Evolutionary conservation across 2,329 filamentous ascomycete species (phyloP).

Genomic region (Fusarium continuum): DNA sequence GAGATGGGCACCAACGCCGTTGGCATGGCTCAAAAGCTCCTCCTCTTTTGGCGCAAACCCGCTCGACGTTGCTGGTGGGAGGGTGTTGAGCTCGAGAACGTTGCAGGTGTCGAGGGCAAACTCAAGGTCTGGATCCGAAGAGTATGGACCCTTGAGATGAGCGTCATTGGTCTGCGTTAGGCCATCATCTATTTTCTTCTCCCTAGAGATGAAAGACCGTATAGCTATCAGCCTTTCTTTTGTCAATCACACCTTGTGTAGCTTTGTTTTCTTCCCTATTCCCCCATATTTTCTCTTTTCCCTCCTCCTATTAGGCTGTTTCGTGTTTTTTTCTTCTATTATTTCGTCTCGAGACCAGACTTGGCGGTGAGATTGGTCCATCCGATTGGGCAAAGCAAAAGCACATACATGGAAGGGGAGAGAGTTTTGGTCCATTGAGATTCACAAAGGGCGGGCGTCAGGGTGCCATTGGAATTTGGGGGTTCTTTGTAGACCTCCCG

Average conservation of each 20-base stretch:
- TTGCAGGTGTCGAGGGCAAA: slow-evolving; percentile 89
- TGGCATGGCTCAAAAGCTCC: slow-evolving; percentile 97
- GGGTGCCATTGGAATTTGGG: slow-evolving; percentile 39
- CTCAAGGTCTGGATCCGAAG: slow-evolving; percentile 98
- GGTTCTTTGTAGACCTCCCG: slow-evolving; percentile 24
- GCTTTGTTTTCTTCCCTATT: slow-evolving; percentile 22
- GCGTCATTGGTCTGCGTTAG: slow-evolving; percentile 83
- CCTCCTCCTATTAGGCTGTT: slow-evolving; percentile 23
- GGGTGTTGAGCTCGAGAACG: slow-evolving; percentile 87
- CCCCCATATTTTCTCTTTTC: slow-evolving; percentile 16
- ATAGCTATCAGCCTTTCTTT: slow-evolving; percentile 27
- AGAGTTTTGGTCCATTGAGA: slow-evolving; percentile 35
- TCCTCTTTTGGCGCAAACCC: slow-evolving; percentile 98
- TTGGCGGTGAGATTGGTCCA: slow-evolving; percentile 15
- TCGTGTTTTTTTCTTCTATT: slow-evolving; percentile 9
- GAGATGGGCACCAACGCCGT: slow-evolving; percentile 80
- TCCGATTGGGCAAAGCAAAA: slow-evolving; percentile 28
- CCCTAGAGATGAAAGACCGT: slow-evolving; percentile 17
- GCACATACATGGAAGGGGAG: slow-evolving; percentile 26
- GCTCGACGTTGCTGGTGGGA: slow-evolving; percentile 99
- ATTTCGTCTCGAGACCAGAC: slow-evolving; percentile 30
- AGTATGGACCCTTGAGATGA: slow-evolving; percentile 99
- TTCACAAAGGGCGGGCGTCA: slow-evolving; percentile 42
- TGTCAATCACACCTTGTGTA: slow-evolving; percentile 30
- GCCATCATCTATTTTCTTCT: slow-evolving; percentile 1